Base-by-base conservation (phyloP, 1,139 yeast species). In the Suhomyces bolitotheri region DNA sequence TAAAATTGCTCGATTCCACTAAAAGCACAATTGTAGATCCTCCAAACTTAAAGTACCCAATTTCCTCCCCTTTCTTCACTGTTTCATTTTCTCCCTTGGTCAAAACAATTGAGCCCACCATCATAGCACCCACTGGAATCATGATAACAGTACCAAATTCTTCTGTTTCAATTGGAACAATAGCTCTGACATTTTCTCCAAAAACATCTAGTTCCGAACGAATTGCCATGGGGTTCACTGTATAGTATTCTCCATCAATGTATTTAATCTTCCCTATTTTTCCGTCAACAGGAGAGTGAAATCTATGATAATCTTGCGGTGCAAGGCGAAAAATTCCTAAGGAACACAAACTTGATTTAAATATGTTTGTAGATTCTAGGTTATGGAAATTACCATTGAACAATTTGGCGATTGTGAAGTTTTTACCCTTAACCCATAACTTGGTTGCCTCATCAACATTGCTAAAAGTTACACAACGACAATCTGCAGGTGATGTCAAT, bases 201-300 rank as follows among this genome's bases (percentile, higher is more conserved):
- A 80, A 92, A 1, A 92, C 97, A 59, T 92, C 97, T 36, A 92
- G 59, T 27, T 80, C 78, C 1, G 95, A 85, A 40, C 97, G 65
- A 29, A 92, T 76, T 0, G 97, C 97, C 97, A 92, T 92, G 2
- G 97, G 97, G 52, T 92, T 92, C 9, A 92, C 98, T 0, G 97
- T 92, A 55, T 88, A 92, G 57, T 92, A 92, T 50, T 89, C 95
- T 1, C 97, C 98, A 27, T 78, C 83, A 28, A 92, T 83, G 43
- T 68, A 71, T 38, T 71, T 71, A 19, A 94, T 82, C 39, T 75
- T 67, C 1, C 84, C 85, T 27, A 92, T 62, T 0, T 56, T 56
- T 2, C 97, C 97, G 41, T 75, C 75, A 1, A 90, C 90, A 0
- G 97, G 96, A 10, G 80, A 73, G 56, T 92, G 98, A 62, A 92